Conservation (phyloP, 768 basidiomycete genomes). For the Lactifluus hygrophoroides region DNA sequence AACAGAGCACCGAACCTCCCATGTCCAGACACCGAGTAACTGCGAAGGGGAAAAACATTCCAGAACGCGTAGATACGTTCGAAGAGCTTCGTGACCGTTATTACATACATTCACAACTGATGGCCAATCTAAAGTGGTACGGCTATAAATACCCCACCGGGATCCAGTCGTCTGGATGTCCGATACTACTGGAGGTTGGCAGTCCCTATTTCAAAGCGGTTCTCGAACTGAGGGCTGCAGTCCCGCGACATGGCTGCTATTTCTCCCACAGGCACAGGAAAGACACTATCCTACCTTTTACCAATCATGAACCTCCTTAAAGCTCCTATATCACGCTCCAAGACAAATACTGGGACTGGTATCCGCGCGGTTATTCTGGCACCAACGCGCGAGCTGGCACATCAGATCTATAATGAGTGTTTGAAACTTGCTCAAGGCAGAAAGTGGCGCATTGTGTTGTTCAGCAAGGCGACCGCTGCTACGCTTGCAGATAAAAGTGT, state of each 20-base stretch:
- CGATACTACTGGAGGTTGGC: constrained; percentile 69
- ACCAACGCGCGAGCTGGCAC: constrained; percentile 92
- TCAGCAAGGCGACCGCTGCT: constrained; percentile 84
- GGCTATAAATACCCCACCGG: constrained; percentile 66
- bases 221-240: constrained; percentile 29
- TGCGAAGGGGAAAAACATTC: constrained; percentile 65
- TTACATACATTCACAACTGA: constrained; percentile 46
- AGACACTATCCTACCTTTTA: constrained; percentile 87
- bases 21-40: constrained; percentile 54
- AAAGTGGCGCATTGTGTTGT: constrained; percentile 75
- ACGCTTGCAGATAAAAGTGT: constrained; percentile 67
- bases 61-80: constrained; percentile 50
- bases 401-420: constrained; percentile 91
- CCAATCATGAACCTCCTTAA: constrained; percentile 62
- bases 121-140: constrained; percentile 53
- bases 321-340: constrained; percentile 44
- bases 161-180: constrained; percentile 73
- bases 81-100: constrained; percentile 50
- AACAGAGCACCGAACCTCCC: constrained; percentile 21
- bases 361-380: constrained; percentile 76
- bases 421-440: constrained; percentile 71
- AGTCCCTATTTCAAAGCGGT: background rate
- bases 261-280: constrained; percentile 96
- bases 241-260: constrained; percentile 85
- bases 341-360: constrained; percentile 42